Evolutionary conservation across 345 rosid genomes (phyloP).

Genomic region (Moringa oleifera): DNA sequence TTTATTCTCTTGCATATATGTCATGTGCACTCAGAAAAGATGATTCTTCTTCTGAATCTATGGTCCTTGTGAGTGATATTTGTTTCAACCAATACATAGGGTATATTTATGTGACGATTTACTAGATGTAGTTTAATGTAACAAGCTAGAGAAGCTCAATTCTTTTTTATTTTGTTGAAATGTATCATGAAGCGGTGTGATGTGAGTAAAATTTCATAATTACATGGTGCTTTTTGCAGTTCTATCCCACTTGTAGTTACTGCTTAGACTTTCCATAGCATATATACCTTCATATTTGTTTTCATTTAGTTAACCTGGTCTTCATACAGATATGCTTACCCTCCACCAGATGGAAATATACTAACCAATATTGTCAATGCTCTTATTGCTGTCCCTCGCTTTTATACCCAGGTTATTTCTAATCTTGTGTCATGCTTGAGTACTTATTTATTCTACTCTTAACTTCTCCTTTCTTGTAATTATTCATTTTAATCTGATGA

Average conservation of each 20-base stretch:
- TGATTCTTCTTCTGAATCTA: too few species aligned
- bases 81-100: slow-evolving; percentile 1
- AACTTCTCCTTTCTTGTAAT: background rate
- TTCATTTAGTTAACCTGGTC: slow-evolving; percentile 8
- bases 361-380: slow-evolving; percentile 94
- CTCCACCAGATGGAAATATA: slow-evolving; percentile 95
- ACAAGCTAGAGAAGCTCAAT: background rate
- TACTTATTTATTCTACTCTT: background rate
- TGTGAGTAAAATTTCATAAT: background rate
- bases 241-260: background rate
- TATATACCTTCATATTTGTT: slow-evolving; percentile 2
- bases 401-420: slow-evolving; percentile 78
- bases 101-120: too few species aligned
- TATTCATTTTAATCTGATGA: slow-evolving; percentile 1
- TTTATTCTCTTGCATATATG: too few species aligned
- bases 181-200: background rate
- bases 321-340: slow-evolving; percentile 83
- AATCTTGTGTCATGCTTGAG: slow-evolving; percentile 9
- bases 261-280: slow-evolving; percentile 8
- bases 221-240: background rate
- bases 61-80: too few species aligned
- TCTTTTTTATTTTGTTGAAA: background rate
- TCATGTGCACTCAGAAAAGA: too few species aligned
- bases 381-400: slow-evolving; percentile 90
- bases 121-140: background rate